Base-by-base conservation (phyloP, 108 stramenopile species). In the Pelagomonas calceolata region DNA sequence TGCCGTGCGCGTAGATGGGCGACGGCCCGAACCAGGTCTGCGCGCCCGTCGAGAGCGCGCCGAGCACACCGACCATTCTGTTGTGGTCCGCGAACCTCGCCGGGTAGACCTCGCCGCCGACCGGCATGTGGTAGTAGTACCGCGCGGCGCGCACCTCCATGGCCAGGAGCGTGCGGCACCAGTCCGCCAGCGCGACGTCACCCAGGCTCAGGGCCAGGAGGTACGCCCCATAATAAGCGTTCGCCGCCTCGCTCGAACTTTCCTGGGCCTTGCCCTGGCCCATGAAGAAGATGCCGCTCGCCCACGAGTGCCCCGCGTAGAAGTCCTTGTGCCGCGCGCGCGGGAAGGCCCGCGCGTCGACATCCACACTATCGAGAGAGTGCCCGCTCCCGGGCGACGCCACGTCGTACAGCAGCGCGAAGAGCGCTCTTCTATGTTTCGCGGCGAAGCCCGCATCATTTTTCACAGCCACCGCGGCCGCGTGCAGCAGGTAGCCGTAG, bases 241-340 rank as follows among this genome's bases (percentile, higher is more conserved):
- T 98, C 0, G 92, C 85, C 39, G 95, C 94, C 84, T 98, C 97
- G 73, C 92, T 93, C 26, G 91, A 92, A 67, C 91, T 92, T 77
- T 98, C 97, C 81, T 98, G 97, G 15, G 89, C 89, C 76, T 98
- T 98, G 26, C 95, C 97, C 70, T 95, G 83, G 17, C 82, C 91
- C 51, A 81, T 77, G 33, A 35, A 26, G 68, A 82, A 82, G 17
- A 85, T 45, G 16, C 84, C 84, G 16, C 69, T 75, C 26, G 84
- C 82, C 82, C 82, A 85, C 37, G 69, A 72, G 60, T 80, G 79
- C 17, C 79, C 75, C 16, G 69, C 68, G 63, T 68, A 81, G 31
- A 14, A 21, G 32, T 79, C 80, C 74, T 82, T 82, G 64, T 83
- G 81, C 21, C 82, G 70, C 17, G 75, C 79, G 32, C n/a, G 34